Evolutionary conservation across 225 moss, liverwort and hornwort genomes (phyloP), one percentile per base, ranked within the genome.

Genomic region (Climacium dendroides): DNA sequence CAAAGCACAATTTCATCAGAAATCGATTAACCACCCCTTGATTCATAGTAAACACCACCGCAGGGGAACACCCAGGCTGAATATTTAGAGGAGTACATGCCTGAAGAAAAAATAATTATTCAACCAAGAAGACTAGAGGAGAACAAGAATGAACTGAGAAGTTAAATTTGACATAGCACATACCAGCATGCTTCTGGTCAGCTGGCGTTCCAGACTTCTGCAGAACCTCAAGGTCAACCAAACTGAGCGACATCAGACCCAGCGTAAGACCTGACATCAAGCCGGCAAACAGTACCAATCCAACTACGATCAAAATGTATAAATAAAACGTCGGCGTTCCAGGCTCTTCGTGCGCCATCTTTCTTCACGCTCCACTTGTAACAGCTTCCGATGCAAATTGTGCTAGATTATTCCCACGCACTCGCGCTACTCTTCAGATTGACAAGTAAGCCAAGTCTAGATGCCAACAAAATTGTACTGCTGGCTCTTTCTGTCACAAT

Each of bases 171-270:
- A 53, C 32, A 58, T 67, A 82, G 63, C 67, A 78, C 52, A 50
- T 88, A 93, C 93, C 92, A 63, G 93, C 93, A 65, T 93, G 92
- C 84, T 90, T 92, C 81, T 55, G 81, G 73, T 93, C 93, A 41
- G 84, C 50, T 39, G 86, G 82, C 25, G 63, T 93, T 76, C 93
- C 93, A 71, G 92, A 92, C 63, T 90, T 93, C 24, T 89, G 90
- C 18, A 92, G 90, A 84, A 93, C 92, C 88, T 93, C 93, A 55
- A 93, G 90, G 85, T 93, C 93, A 67, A 93, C 90, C 83, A 92
- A 83, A 84, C 93, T 91, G 65, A 93, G 90, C 60, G 93, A 89
- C 93, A 93, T 93, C 73, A 93, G 86, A 78, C 93, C 93, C 85
- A 93, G 86, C 7, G 93, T 93, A 61, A 93, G 93, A 54, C 93